Conservation (phyloP, 1,284 basidiomycete species). For the Melanopsichium pennsylvanicum region DNA sequence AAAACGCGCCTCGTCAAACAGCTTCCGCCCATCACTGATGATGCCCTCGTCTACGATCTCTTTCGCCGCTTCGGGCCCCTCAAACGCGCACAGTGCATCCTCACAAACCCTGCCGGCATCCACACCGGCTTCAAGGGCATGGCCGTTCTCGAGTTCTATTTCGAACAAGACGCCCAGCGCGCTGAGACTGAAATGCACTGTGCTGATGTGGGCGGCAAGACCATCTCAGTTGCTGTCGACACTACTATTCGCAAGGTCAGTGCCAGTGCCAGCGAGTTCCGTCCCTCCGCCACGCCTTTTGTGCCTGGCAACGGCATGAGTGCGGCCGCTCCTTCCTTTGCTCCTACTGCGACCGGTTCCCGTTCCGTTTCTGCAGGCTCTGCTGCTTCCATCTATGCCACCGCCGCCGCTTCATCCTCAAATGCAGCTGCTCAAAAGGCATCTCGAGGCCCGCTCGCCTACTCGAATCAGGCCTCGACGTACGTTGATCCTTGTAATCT, state of each 20-base stretch:
- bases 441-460: slow-evolving; percentile 36
- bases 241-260: slow-evolving; percentile 27
- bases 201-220: slow-evolving; percentile 50
- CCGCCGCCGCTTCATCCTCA: slow-evolving; percentile 2
- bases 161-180: slow-evolving; percentile 47
- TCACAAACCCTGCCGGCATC: slow-evolving; percentile 51
- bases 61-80: slow-evolving; percentile 58
- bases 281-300: slow-evolving; percentile 45
- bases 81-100: slow-evolving; percentile 43
- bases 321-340: slow-evolving; percentile 48
- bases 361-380: slow-evolving; percentile 45
- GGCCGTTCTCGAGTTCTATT: slow-evolving; percentile 52
- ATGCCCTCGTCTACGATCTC: slow-evolving; percentile 52
- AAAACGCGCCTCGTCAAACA: slow-evolving; percentile 58
- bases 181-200: slow-evolving; percentile 58
- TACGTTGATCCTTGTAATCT: slow-evolving; percentile 62
- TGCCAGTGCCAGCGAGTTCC: slow-evolving; percentile 40
- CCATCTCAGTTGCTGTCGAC: slow-evolving; percentile 56
- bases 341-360: slow-evolving; percentile 23
- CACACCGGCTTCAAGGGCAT: slow-evolving; percentile 60
- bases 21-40: slow-evolving; percentile 48
- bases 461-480: slow-evolving; percentile 50
- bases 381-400: slow-evolving; percentile 44
- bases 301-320: slow-evolving; percentile 46
- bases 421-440: slow-evolving; percentile 14